A percentile compares a stretch with the other conserved stretches of the same genome.
Evolutionary conservation across 116 monocot genomes (phyloP).

Genomic region (Trichopus zeylanicus): DNA sequence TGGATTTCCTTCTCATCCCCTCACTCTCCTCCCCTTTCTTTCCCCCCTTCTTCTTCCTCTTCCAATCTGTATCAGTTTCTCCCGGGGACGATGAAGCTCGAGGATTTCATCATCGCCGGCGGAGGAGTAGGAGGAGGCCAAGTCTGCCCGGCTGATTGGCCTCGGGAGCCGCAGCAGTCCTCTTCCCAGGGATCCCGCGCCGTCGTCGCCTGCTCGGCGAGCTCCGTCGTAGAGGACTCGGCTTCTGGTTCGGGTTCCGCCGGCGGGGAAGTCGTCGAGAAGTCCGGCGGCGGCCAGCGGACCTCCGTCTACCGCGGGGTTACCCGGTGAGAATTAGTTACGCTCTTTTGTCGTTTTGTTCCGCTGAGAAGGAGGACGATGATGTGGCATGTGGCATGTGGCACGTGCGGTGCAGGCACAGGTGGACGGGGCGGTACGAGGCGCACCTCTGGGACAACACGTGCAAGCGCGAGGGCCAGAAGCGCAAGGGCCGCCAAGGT

Average conservation of each 20-base stretch:
- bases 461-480: slow-evolving; percentile 47
- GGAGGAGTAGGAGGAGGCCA: no score
- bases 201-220: not conserved
- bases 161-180: not conserved
- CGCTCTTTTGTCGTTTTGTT: not conserved
- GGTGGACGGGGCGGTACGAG: slow-evolving; percentile 69
- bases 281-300: slow-evolving; percentile 6
- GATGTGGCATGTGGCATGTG: not conserved
- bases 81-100: slow-evolving; percentile 18
- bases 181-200: not conserved
- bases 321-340: slow-evolving; percentile 21
- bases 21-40: not conserved
- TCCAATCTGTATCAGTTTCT: not conserved
- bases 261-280: not conserved
- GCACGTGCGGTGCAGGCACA: slow-evolving; percentile 42
- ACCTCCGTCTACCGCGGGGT: slow-evolving; percentile 52
- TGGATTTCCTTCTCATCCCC: not conserved
- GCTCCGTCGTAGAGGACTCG: slow-evolving; percentile 16
- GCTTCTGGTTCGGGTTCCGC: not conserved
- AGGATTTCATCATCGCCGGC: slow-evolving; percentile 19
- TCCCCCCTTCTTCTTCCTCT: not conserved
- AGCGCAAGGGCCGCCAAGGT: slow-evolving; percentile 75
- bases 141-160: slow-evolving; percentile 7
- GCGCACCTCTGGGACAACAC: slow-evolving; percentile 81
- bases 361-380: not conserved